phyloP scores from a whole-genome alignment of 2,329 filamentous ascomycete species.

The Cytospora schulzeri region DNA sequence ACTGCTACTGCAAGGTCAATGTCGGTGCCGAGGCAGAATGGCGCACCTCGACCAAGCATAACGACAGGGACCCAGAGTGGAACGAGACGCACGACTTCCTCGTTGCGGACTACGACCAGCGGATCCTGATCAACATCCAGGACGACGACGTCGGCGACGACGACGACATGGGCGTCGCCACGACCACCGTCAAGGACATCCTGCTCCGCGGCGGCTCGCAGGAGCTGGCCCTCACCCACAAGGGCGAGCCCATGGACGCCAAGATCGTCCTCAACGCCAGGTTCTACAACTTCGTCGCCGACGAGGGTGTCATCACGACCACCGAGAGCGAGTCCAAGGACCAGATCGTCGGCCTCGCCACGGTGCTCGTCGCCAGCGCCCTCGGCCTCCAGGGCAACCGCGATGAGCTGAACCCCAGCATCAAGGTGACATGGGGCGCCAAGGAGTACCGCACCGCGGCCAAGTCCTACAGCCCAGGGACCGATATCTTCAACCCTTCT shows the following conservation, averaged over 20 bases:
- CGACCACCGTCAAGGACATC: conserved; percentile 44
- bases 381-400: conserved; percentile 45
- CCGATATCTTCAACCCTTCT: conserved; percentile 50
- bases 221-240: conserved; percentile 42
- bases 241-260: conserved; percentile 41
- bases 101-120: conserved; percentile 47
- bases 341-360: conserved; percentile 44
- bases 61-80: conserved; percentile 47
- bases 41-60: conserved; percentile 46
- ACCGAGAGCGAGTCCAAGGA: conserved; percentile 33
- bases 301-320: conserved; percentile 37
- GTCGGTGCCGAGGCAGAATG: conserved; percentile 47
- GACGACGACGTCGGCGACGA: conserved; percentile 47
- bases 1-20: conserved; percentile 48
- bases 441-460: conserved; percentile 45
- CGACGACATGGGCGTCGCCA: conserved; percentile 47
- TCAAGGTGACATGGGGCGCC: conserved; percentile 46
- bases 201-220: conserved; percentile 45
- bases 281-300: conserved; percentile 45
- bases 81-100: conserved; percentile 52
- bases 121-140: conserved; percentile 43
- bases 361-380: conserved; percentile 46
- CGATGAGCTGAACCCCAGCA: conserved; percentile 47
- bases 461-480: conserved; percentile 47
- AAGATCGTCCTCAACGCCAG: conserved; percentile 41